Conservation (phyloP, 257 asterid genomes). For the Solanum sitiens region DNA sequence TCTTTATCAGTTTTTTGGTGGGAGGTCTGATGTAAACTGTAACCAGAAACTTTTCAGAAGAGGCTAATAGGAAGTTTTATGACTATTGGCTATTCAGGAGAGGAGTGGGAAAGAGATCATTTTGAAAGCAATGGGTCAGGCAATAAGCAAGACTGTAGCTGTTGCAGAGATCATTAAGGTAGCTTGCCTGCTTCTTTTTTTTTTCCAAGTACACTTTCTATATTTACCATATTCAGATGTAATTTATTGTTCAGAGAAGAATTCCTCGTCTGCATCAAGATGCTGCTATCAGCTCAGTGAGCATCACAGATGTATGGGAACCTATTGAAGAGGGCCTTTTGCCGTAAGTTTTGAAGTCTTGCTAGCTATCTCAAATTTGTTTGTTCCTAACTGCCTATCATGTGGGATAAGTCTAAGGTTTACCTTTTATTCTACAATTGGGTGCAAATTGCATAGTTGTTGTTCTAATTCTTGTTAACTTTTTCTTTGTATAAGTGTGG, state of each 20-base stretch:
- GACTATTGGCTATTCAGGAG: constrained; percentile 34
- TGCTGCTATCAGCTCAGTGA: constrained; percentile 77
- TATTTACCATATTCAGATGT: background rate
- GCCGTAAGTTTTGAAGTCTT: constrained; percentile 40
- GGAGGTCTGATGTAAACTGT: background rate
- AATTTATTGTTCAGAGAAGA: constrained; percentile 44
- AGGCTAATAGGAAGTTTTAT: background rate
- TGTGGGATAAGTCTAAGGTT: background rate
- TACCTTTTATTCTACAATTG: background rate
- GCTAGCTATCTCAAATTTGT: background rate
- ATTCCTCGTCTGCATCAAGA: constrained; percentile 78
- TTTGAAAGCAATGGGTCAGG: constrained; percentile 96
- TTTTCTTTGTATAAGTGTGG: constrained; percentile 50
- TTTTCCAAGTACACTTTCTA: background rate
- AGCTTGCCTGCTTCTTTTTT: background rate
- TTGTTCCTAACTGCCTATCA: background rate
- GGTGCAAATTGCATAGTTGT: background rate
- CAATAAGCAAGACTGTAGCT: constrained; percentile 84
- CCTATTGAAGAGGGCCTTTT: constrained; percentile 99
- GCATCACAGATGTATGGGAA: constrained; percentile 87
- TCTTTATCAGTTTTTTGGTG: background rate
- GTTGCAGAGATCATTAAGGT: constrained; percentile 82
- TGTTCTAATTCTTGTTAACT: background rate
- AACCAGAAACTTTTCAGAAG: background rate
- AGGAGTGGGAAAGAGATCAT: constrained; percentile 68